Base-by-base conservation (phyloP, 176 grass and related monocot species). In the Pharus latifolius region DNA sequence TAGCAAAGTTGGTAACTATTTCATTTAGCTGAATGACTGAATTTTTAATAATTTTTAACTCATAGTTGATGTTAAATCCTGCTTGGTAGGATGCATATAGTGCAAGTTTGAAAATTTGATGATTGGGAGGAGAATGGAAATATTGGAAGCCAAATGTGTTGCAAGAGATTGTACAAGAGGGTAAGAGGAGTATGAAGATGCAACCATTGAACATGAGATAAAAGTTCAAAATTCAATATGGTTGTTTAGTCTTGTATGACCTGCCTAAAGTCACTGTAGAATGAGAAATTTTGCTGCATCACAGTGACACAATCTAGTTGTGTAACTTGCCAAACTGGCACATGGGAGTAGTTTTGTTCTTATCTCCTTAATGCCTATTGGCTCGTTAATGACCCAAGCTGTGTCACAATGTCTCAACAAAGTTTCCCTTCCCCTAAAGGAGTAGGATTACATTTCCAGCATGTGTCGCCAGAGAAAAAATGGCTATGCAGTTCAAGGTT, bases 21-120 rank as follows among this genome's bases (percentile, higher is more conserved):
- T 34, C 15, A 41, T 5, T 60, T 66, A 67, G 67, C 12, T 20
- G 4, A 34, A 42, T 40, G 16, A 27, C 19, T 43, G 15, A 59
- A 15, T 11, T 52, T 44, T 6, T 6, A 51, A 5, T 67, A 53
- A 22, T 45, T 6, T 65, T 40, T 5, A 63, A 32, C 29, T 56
- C 23, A 77, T 47, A 41, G 30, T 56, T 28, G 23, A n/a, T 44
- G 47, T 57, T 48, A 23, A 24, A 59, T 69, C 43, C 41, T 72
- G 24, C 58, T 64, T 63, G 58, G 13, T 27, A 70, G 13, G 56
- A 50, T 67, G 49, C 32, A 49, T 10, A 61, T 22, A 7, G 14
- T 72, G 12, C 44, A 51, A 60, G 16, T 84, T 73, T 79, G 7
- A 47, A 43, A 5, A n/a, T n/a, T n/a, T 79, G 24, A 49, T 46